Percentiles rank a stretch among this genome's conserved stretches.
These are phyloP conservation scores for Aaosphaeria pasadenensis DNA, from an alignment of 2,329 filamentous ascomycete species.

Conservation along the genomic window DNA sequence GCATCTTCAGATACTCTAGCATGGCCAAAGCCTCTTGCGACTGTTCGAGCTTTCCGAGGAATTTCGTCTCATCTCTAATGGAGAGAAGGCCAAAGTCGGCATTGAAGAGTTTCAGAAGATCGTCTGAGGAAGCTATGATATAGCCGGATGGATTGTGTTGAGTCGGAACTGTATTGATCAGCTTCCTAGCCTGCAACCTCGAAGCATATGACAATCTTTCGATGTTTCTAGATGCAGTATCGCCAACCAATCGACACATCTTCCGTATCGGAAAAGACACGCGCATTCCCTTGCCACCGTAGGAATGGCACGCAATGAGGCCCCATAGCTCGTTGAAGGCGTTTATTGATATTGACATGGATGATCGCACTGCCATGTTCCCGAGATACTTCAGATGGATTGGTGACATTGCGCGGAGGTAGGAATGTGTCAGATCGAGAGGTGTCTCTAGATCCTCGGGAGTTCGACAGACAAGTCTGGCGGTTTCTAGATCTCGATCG, in stretches of 20 bases:
- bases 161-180: constrained; percentile 82
- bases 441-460: constrained; percentile 70
- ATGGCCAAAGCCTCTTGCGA: constrained; percentile 81
- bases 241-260: constrained; percentile 84
- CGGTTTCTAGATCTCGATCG: constrained; percentile 75
- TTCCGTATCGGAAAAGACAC: constrained; percentile 89
- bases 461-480: constrained; percentile 76
- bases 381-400: constrained; percentile 83
- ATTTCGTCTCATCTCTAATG: constrained; percentile 84
- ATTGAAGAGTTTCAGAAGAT: constrained; percentile 78
- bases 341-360: constrained; percentile 92
- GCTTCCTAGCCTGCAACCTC: constrained; percentile 77
- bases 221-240: constrained; percentile 82
- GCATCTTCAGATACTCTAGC: constrained; percentile 79
- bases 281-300: constrained; percentile 76
- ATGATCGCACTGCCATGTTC: constrained; percentile 90
- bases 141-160: constrained; percentile 82
- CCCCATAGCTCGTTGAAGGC: constrained; percentile 86
- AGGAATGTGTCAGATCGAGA: constrained; percentile 79
- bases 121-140: constrained; percentile 85
- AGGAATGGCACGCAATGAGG: constrained; percentile 80
- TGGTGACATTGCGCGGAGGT: constrained; percentile 85
- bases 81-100: constrained; percentile 84
- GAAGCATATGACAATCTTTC: constrained; percentile 85
- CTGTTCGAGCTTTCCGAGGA: constrained; percentile 70